Evolutionary conservation across 257 asterid species (phyloP).

Genomic region (Jacaranda copaia): DNA sequence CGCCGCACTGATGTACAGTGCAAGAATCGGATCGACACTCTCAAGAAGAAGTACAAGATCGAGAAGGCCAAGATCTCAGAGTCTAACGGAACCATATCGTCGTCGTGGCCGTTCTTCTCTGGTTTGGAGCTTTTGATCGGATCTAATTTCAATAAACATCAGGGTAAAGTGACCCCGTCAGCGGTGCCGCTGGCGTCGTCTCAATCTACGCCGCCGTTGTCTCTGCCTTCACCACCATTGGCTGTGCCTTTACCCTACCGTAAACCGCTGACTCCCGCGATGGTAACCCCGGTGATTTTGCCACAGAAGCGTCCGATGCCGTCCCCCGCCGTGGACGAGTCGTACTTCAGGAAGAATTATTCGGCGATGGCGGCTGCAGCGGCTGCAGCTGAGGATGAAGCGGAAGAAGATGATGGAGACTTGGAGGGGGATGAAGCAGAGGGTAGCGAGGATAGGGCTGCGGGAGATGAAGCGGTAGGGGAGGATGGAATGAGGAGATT

Average conservation of each 20-base stretch:
- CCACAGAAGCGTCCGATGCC: constrained; percentile 60
- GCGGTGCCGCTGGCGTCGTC: constrained; percentile 36
- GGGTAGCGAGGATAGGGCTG: constrained; percentile 50
- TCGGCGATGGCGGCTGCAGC: constrained; percentile 72
- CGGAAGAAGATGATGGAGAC: constrained; percentile 50
- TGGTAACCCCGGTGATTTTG: constrained; percentile 49
- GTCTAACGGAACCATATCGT: constrained; percentile 45
- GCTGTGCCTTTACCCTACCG: constrained; percentile 57
- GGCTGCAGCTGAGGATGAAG: constrained; percentile 54
- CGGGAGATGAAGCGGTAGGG: constrained; percentile 47
- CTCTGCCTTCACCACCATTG: constrained; percentile 60
- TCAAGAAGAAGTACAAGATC: constrained; percentile 72
- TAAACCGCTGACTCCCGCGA: constrained; percentile 39
- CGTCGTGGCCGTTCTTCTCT: constrained; percentile 68
- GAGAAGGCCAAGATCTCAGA: constrained; percentile 64
- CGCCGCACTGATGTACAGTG: constrained; percentile 79
- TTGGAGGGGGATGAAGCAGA: constrained; percentile 51
- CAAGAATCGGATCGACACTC: constrained; percentile 74
- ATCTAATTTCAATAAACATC: constrained; percentile 42
- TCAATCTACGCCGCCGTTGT: constrained; percentile 38
- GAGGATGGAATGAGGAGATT: constrained; percentile 56
- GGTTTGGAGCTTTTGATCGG: constrained; percentile 63
- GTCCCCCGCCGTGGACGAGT: constrained; percentile 43
- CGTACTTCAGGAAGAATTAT: constrained; percentile 59
- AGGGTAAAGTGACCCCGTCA: constrained; percentile 40